Evolutionary conservation across 2,329 filamentous ascomycete species (phyloP), one percentile per base, ranked within the genome.

Genomic region (Aspergillus fumigatus): DNA sequence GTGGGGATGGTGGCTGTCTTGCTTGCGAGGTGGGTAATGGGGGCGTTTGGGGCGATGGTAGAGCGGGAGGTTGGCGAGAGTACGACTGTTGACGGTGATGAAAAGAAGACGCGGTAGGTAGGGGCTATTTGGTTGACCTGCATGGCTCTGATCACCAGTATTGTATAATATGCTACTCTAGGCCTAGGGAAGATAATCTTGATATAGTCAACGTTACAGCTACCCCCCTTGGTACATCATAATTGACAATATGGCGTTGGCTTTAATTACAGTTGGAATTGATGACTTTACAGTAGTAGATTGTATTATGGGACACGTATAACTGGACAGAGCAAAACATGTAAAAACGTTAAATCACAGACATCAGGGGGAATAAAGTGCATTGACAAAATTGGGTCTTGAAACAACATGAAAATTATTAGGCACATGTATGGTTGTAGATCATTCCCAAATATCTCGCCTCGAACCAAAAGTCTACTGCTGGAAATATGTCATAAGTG

Each of bases 1-100:
- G 81, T 96, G 53, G 84, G 85, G 10, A 59, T 80, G 40, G 63
- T 76, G 41, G 77, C 80, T 27, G 82, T 80, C 73, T 78, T 79
- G 50, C 58, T 84, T 41, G 67, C 63, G 5, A 58, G 65, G 21
- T 70, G 66, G 66, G 52, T 70, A 6, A 58, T 60, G 14, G 58
- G 52, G 14, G 62, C 68, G 48, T 55, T 74, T 51, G 62, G 62
- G 25, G 64, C 62, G 21, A 59, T 65, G 5, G 58, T 70, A 1
- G 53, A 58, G 23, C 47, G 40, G 14, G 52, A 47, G 19, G 53
- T 29, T 27, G 41, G 32, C 23, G 41, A n/a, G 41, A 48, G 49
- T 7, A 32, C 50, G n/a, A 48, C 35, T 19, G 47, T 26, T 19
- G 27, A 43, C 8, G 35, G 32, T 7, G 49, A 40, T 50, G 56